Evolutionary conservation across 1,284 basidiomycete genomes (phyloP).

Genomic region (Pseudozyma tsukubaensis): DNA sequence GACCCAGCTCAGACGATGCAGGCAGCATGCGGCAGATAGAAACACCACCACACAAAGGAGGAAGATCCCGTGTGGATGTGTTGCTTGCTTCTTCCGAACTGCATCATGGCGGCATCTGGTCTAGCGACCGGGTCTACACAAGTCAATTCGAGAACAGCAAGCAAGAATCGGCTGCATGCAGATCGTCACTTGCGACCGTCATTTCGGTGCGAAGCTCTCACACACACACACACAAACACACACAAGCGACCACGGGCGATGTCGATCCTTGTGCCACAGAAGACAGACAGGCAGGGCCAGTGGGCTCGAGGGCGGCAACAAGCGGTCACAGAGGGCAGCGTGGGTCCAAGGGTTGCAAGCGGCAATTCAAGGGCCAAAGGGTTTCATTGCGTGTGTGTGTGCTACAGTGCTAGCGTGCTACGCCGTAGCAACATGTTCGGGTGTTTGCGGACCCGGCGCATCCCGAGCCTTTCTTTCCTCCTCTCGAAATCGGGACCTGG

Average conservation of each 20-base stretch:
- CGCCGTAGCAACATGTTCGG: conserved; percentile 18
- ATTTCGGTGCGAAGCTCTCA: too few relatives aligned
- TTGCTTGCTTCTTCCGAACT: not conserved
- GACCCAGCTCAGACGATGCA: not conserved
- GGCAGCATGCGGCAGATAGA: conserved; percentile 4
- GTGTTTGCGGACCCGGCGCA: conserved; percentile 35
- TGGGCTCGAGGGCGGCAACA: conserved; percentile 30
- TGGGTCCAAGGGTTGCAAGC: conserved; percentile 2
- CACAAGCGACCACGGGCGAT: not conserved
- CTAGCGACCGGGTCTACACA: too few relatives aligned
- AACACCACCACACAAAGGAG: not conserved
- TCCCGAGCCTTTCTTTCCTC: conserved; percentile 14
- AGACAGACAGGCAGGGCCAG: too few relatives aligned
- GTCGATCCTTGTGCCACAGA: conserved; percentile 25
- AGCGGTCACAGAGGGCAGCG: too few relatives aligned
- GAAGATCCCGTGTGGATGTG: too few relatives aligned
- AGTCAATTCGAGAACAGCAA: not conserved
- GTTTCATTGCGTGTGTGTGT: conserved; percentile 4
- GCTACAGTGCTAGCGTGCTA: too few relatives aligned
- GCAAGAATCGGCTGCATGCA: not conserved
- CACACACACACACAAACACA: not conserved
- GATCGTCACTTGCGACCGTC: not conserved
- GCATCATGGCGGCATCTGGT: too few relatives aligned
- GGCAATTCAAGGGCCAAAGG: conserved; percentile 10
- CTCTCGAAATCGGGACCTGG: not conserved